Conservation (phyloP, 2,329 filamentous ascomycete genomes). For the Cladosporium phlei region DNA sequence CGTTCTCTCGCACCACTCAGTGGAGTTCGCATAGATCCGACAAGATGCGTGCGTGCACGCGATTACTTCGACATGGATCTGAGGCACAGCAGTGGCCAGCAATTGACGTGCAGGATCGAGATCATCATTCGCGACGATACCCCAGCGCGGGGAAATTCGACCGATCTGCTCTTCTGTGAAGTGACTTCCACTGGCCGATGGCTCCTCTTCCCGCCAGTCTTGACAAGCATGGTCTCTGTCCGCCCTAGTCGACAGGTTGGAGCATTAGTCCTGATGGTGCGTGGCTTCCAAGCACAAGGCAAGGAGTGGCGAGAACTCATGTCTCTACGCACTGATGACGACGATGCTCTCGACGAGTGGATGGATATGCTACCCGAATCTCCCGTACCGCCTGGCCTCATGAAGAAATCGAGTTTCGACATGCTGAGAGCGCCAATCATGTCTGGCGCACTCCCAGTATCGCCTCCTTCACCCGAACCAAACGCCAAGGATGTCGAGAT, state of each 20-base stretch:
- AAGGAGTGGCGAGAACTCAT: conserved; percentile 80
- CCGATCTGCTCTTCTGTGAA: conserved; percentile 90
- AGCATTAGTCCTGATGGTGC: conserved; percentile 82
- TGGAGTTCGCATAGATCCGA: conserved; percentile 67
- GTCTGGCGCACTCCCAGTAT: conserved; percentile 22
- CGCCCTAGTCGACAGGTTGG: conserved; percentile 66
- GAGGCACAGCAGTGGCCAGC: conserved; percentile 81
- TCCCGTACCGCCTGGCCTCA: conserved; percentile 54
- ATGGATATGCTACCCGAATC: conserved; percentile 71
- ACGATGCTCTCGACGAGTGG: conserved; percentile 80
- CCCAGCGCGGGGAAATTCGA: conserved; percentile 59
- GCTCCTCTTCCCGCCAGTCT: conserved; percentile 88
- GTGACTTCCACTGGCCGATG: conserved; percentile 72
- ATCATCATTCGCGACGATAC: conserved; percentile 78
- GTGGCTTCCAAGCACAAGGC: conserved; percentile 58
- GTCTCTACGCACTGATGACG: conserved; percentile 68
- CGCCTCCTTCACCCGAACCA: conserved; percentile 19
- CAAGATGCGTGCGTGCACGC: conserved; percentile 77
- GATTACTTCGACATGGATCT: conserved; percentile 86
- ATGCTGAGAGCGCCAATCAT: conserved; percentile 26
- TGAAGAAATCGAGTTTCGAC: conserved; percentile 50
- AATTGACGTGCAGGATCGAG: conserved; percentile 84
- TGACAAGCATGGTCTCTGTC: conserved; percentile 68
- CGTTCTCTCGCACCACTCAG: conserved; percentile 68
- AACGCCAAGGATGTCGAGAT: conserved; percentile 52